Evolutionary conservation across 345 rosid species (phyloP), one percentile per base, ranked within the genome.

Genomic region (Geranium rotundifolium): DNA sequence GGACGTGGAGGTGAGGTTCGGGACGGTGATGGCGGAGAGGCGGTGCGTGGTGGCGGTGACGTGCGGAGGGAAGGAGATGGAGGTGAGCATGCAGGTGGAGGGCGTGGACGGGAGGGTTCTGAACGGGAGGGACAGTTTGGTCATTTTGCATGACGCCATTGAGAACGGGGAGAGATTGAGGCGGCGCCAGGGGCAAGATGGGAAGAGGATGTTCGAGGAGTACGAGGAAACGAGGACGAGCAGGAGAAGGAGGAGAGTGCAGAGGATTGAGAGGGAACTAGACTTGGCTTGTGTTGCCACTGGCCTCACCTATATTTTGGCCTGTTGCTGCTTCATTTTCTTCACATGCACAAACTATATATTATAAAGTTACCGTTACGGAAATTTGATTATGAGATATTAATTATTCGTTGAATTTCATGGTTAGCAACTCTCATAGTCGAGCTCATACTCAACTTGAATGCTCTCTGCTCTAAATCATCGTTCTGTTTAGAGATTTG

Each of bases 61-160:
- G 58, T 67, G 84, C 46, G 74, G 78, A 0, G 73, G 80, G 19
- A 76, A 81, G 29, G 88, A 71, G 58, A 54, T 85, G 78, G 74
- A 81, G 63, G 91, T 85, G 89, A 75, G 79, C 64, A n/a, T n/a
- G n/a, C n/a, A n/a, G n/a, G 96, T 87, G 57, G 79, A 79, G 76
- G 76, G 86, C 63, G 34, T 91, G 73, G 80, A 69, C 65, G 78
- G 96, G 49, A 89, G 70, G 63, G 68, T 66, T 19, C 29, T 91
- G 81, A 81, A 14, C n/a, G 96, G 98, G 63, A 67, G 30, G 81
- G 90, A 82, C 0, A 79, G 90, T 70, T 70, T 89, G 85, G 85
- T 75, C 59, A 75, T 89, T 67, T 68, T 89, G 34, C 59, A 65
- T 16, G 77, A 65, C 46, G 81, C 81, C 7, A 69, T 85, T 77